Conservation (phyloP, 306 rosid genomes). For the Vigna nakashimae region DNA sequence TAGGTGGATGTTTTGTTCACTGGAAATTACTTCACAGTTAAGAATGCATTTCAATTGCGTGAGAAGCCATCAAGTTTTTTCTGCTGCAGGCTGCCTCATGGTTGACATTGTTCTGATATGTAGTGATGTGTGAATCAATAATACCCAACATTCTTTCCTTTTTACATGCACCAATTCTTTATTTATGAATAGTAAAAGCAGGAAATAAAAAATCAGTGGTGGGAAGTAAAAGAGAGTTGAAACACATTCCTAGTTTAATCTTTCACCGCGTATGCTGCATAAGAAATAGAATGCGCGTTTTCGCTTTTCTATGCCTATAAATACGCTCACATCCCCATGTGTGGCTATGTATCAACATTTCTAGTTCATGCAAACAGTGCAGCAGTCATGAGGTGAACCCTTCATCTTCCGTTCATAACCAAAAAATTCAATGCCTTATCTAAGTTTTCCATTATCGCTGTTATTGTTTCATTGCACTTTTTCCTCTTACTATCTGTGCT, state of each 20-base stretch:
- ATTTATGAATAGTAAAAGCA: neutral
- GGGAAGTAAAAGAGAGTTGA: conserved; percentile 2
- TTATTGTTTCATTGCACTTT: neutral
- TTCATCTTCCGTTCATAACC: conserved; percentile 25
- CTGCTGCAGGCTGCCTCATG: neutral
- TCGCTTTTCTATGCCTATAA: conserved; percentile 32
- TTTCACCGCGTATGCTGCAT: conserved; percentile 21
- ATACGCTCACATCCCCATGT: conserved; percentile 39
- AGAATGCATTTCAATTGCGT: neutral
- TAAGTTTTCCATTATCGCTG: too few relatives aligned
- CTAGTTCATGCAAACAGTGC: conserved; percentile 39
- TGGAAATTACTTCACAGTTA: neutral
- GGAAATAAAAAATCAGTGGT: neutral
- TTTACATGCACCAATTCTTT: neutral
- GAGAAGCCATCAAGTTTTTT: neutral
- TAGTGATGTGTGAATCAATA: conserved; percentile 1
- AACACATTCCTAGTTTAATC: neutral
- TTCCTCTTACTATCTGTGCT: conserved; percentile 5
- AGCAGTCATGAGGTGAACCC: conserved; percentile 22
- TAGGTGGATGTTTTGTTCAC: neutral
- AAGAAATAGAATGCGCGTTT: conserved; percentile 49
- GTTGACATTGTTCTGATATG: neutral
- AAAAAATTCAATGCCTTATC: conserved; percentile 30
- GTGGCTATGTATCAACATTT: neutral
- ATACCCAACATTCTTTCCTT: neutral